Base-by-base conservation (phyloP, 2,329 filamentous ascomycete species). In the Talaromyces albobiverticillius region DNA sequence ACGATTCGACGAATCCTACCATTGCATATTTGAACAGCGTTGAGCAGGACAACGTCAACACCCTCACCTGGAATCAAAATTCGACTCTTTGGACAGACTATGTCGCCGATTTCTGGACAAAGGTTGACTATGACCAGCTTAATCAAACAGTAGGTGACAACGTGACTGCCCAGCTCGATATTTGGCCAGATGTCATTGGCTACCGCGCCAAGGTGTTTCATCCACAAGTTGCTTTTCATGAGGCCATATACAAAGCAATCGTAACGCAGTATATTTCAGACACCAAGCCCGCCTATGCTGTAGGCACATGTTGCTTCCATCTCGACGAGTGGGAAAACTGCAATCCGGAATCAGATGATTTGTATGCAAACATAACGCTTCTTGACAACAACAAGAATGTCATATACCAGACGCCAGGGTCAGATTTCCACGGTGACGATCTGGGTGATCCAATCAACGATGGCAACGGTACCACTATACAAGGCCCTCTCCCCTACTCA, bases 341-440 rank as follows among this genome's bases (percentile, higher is more conserved):
- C 46, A 48, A 48, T 22, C 29, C 29, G 29, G 46, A 48, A 34
- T 34, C 29, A 22, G 32, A 48, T 34, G 32, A 48, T 38, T 34
- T 48, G 46, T 48, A 48, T 36, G 46, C 46, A 34, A 48, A 48
- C 18, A 48, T 48, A 34, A 48, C 46, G 20, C 46, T 48, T 45
- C 32, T 50, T 22, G 31, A 50, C 18, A 50, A 40, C 47, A 18
- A 16, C 32, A 50, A 50, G 34, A 50, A 50, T 38, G 23, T 50
- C 47, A 50, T 50, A 22, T 50, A 50, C 47, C 47, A 41, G 47
- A 50, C 47, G 31, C 47, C 47, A 26, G 31, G 36, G 47, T 29
- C 31, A 29, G 31, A 50, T 41, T 38, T 41, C 31, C 31, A 22
- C 11, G 41, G 41, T 29, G 47, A 32, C 34, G 47, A 38, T 23